A percentile compares a stretch with the other conserved stretches of the same genome.
Conservation (phyloP, 352 stramenopile genomes). For the Blastocystis sp. region DNA sequence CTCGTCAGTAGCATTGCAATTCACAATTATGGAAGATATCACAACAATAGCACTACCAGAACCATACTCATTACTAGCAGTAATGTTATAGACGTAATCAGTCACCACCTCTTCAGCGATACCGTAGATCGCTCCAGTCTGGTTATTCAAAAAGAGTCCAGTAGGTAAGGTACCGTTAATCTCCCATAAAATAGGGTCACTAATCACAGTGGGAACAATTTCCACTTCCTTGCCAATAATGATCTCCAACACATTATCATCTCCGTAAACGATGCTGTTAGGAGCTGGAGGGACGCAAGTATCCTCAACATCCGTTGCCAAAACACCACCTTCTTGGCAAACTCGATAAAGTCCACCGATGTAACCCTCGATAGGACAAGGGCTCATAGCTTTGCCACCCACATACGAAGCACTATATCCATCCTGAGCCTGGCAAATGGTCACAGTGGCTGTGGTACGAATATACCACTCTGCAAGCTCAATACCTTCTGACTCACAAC, state of each 20-base stretch:
- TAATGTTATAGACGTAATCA: not conserved
- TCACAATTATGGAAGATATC: not conserved
- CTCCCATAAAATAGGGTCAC: not conserved
- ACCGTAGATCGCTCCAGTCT: not conserved
- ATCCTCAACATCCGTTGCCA: not conserved
- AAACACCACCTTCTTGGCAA: not conserved
- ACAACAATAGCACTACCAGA: not conserved
- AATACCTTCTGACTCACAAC: not conserved
- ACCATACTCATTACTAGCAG: not conserved
- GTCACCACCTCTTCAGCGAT: not conserved
- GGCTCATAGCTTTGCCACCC: not conserved
- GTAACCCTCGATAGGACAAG: not conserved
- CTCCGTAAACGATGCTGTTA: not conserved
- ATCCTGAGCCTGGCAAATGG: not conserved
- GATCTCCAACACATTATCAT: not conserved
- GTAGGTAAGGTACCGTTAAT: not conserved
- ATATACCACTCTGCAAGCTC: conserved; percentile 9
- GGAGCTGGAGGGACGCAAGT: not conserved
- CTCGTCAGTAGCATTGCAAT: not conserved
- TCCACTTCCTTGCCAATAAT: not conserved
- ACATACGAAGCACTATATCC: not conserved
- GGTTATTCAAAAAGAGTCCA: not conserved
- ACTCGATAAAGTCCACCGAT: not conserved
- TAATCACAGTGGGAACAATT: not conserved
- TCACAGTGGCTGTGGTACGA: not conserved